A percentile compares a stretch with the other conserved stretches of the same genome.
These are phyloP conservation scores for Cyclostephanos invisitatus DNA, from an alignment of 108 stramenopile genomes.

Conservation along the genomic window DNA sequence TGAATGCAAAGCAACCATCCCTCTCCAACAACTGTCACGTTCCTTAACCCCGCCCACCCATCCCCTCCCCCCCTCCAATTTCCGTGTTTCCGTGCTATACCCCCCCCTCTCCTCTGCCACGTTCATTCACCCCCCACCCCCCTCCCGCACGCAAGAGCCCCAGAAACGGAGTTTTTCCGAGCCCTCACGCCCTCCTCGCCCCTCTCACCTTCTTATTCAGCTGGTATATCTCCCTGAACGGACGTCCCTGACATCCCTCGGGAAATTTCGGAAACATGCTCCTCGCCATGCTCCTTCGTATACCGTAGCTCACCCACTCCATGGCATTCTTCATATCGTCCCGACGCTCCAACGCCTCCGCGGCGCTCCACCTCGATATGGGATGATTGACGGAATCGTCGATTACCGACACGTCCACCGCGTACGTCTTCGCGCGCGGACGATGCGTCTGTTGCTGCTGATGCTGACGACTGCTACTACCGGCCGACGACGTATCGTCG, in stretches of 20 bases:
- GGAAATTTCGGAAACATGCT: slow-evolving; percentile 85
- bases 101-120: too few relatives aligned
- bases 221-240: slow-evolving; percentile 88
- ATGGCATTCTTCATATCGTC: slow-evolving; percentile 48
- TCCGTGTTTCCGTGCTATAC: too few relatives aligned
- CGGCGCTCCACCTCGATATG: slow-evolving; percentile 29
- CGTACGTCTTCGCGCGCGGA: slow-evolving; percentile 41
- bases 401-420: slow-evolving; percentile 43
- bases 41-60: too few relatives aligned
- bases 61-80: too few relatives aligned
- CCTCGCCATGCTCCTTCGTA: slow-evolving; percentile 72
- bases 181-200: neutral
- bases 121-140: too few relatives aligned
- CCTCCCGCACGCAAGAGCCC: too few relatives aligned
- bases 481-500: slow-evolving; percentile 3
- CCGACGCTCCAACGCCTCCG: slow-evolving; percentile 38
- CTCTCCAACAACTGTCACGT: too few relatives aligned
- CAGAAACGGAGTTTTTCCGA: too few relatives aligned
- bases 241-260: slow-evolving; percentile 78
- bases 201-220: slow-evolving; percentile 86
- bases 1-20: neutral
- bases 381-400: slow-evolving; percentile 43
- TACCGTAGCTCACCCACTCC: slow-evolving; percentile 51
- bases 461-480: neutral
- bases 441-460: neutral